A percentile compares a stretch with the other conserved stretches of the same genome.
phyloP scores from a whole-genome alignment of 805 yeast species.

The Hanseniaspora vineae region DNA sequence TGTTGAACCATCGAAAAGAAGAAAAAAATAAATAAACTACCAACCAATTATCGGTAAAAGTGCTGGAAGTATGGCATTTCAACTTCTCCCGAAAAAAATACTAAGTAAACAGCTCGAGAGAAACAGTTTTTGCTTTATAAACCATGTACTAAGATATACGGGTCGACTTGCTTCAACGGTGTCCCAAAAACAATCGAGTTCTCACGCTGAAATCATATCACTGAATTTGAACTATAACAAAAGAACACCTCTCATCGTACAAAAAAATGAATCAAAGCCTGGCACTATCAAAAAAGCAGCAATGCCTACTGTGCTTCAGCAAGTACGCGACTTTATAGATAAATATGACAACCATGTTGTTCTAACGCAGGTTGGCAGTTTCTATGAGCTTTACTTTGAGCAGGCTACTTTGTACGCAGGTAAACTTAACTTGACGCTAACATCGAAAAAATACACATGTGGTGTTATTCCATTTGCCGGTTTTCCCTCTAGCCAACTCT shows the following conservation, averaged over 20 bases:
- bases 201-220: background rate
- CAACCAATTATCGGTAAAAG: no score
- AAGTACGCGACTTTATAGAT: slow-evolving; percentile 29
- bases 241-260: background rate
- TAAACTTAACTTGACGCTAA: slow-evolving; percentile 56
- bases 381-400: slow-evolving; percentile 79
- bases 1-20: no score
- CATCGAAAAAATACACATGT: slow-evolving; percentile 35
- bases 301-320: slow-evolving; percentile 1
- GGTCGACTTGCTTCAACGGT: no score
- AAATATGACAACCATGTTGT: slow-evolving; percentile 42
- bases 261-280: background rate
- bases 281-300: background rate
- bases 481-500: slow-evolving; percentile 63
- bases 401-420: slow-evolving; percentile 71
- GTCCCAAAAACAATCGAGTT: background rate
- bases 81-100: no score
- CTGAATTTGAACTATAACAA: background rate
- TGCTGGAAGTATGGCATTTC: no score
- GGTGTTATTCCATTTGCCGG: slow-evolving; percentile 73
- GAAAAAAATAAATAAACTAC: no score
- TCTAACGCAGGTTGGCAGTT: slow-evolving; percentile 73
- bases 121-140: no score
- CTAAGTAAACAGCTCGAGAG: no score
- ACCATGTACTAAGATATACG: no score